Conservation (phyloP, 2,329 filamentous ascomycete species). For the Scedosporium apiospermum region DNA sequence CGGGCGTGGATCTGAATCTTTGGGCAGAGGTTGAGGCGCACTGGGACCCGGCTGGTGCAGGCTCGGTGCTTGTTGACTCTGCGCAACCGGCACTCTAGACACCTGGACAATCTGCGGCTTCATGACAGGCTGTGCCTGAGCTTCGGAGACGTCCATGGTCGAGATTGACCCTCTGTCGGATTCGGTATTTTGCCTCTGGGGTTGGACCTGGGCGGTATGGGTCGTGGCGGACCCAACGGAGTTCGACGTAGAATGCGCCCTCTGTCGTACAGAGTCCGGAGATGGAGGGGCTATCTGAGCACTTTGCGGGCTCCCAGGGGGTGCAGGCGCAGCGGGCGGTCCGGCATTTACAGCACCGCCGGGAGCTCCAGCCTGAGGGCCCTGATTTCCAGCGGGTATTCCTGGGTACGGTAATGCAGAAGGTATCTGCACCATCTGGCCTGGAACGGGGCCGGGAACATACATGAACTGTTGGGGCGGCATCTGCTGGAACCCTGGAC, state of each 20-base stretch:
- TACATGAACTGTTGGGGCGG: neutral
- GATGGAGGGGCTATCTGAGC: neutral
- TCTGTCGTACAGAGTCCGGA: neutral
- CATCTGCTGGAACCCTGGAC: neutral
- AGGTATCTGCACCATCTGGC: neutral
- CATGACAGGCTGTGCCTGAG: conserved; percentile 13
- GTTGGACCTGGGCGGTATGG: neutral
- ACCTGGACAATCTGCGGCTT: conserved; percentile 13
- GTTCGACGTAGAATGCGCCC: neutral
- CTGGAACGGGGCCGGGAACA: neutral
- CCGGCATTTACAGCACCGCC: neutral
- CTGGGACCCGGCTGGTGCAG: neutral
- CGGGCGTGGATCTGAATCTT: neutral
- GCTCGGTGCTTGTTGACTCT: neutral
- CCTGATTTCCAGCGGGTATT: neutral
- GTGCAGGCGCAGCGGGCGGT: neutral
- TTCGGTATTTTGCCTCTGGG: neutral
- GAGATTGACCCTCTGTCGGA: conserved; percentile 14
- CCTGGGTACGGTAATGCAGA: neutral
- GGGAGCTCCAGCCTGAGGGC: neutral
- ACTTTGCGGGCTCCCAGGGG: neutral
- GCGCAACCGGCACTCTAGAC: neutral
- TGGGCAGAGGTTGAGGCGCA: neutral
- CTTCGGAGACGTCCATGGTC: conserved; percentile 14
- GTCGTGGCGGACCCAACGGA: neutral